phyloP scores from a whole-genome alignment of 768 basidiomycete genomes.

The Sutorius australiensis region DNA sequence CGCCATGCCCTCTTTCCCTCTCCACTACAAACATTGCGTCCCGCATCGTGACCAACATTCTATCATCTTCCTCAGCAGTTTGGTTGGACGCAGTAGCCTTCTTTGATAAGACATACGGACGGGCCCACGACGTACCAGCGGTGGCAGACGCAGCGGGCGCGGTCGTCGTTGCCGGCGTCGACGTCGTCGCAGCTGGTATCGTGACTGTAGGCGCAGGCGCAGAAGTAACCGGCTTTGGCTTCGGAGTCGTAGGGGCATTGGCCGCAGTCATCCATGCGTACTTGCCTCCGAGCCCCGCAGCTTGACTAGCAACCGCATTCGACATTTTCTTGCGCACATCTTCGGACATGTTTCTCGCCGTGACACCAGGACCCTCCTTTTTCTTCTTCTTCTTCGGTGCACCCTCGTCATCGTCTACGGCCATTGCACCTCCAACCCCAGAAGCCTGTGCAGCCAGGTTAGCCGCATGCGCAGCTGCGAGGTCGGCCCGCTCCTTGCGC shows the following conservation, averaged over 20 bases:
- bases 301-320: conserved; percentile 84
- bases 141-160: conserved; percentile 28
- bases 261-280: conserved; percentile 88
- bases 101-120: conserved; percentile 59
- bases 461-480: conserved; percentile 66
- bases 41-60: conserved; percentile 60
- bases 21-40: conserved; percentile 87
- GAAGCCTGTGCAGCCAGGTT: conserved; percentile 56
- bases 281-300: conserved; percentile 77
- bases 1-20: conserved; percentile 79
- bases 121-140: conserved; percentile 47
- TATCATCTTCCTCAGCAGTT: conserved; percentile 52
- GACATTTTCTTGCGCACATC: conserved; percentile 91
- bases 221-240: conserved; percentile 33
- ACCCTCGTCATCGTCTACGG: conserved; percentile 46
- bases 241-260: conserved; percentile 41
- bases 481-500: conserved; percentile 71
- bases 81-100: conserved; percentile 37
- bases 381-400: conserved; percentile 78
- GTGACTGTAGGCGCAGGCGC: conserved; percentile 30
- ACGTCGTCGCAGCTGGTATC: conserved; percentile 23
- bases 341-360: conserved; percentile 86
- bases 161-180: conserved; percentile 31
- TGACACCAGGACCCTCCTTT: conserved; percentile 79
- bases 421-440: conserved; percentile 29